Evolutionary conservation across 2,329 filamentous ascomycete genomes (phyloP), one percentile per base, ranked within the genome.

Genomic region (Chaetomiaceae sp.): DNA sequence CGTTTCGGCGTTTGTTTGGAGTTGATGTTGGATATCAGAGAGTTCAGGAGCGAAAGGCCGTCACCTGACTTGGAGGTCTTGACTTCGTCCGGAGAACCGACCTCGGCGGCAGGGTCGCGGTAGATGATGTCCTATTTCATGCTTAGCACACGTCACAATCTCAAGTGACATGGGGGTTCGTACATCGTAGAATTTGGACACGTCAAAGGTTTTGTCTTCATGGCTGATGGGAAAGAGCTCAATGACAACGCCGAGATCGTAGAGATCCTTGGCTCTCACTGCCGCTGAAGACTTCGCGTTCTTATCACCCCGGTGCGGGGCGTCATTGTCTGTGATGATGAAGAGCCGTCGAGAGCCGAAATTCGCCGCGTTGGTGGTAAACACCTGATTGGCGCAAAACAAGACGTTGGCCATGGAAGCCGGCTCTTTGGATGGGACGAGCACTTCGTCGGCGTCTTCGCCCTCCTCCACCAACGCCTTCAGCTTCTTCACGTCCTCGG

Each of bases 311-410:
- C 72, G 69, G 62, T 94, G 87, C 4, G 93, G 93, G 54, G 89
- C 77, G 62, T 97, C 93, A 54, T 95, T 88, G 64, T 97, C 89
- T 0, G 93, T 97, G 46, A 98, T 88, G 53, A 98, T 81, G 67
- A 98, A 98, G n/a, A 98, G 69, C 27, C 93, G 80, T 50, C 91
- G 76, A 6, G 91, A 97, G 4, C 88, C 84, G 64, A 97, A 97
- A 60, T 96, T 97, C 15, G 93, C 83, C 0, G 93, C 90, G 63
- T 86, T 95, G 3, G 88, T 95, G 1, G 90, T 95, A 62, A 98
- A 96, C 42, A 97, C 86, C 61, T 96, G 89, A 56, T 97, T 97
- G 30, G 89, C 91, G 58, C 90, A 95, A 62, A 96, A 96, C 1
- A 98, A 74, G 2, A 98, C 76, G 58, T 90, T 95, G 9, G 87